Percentiles rank a stretch among this genome's conserved stretches.
phyloP scores from a whole-genome alignment of 805 yeast genomes.

The Starmerella geochares region DNA sequence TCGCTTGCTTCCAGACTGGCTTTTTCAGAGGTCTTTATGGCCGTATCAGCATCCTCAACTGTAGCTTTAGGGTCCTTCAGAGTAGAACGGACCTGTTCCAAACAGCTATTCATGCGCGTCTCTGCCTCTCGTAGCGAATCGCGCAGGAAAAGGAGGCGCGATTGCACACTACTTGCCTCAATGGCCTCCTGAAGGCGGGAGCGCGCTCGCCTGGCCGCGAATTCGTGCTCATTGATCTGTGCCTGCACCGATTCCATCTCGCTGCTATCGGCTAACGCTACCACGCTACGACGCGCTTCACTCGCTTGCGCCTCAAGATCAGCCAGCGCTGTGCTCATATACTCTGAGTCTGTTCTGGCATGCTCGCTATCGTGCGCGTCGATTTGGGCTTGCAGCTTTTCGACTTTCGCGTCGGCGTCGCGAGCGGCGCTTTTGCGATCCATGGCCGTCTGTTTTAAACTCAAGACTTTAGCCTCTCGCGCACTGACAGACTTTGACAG shows the following conservation, averaged over 20 bases:
- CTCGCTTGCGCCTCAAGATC: neutral
- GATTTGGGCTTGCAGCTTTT: neutral
- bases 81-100: neutral
- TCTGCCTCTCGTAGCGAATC: slow-evolving; percentile 11
- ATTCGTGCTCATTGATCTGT: slow-evolving; percentile 3
- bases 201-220: slow-evolving; percentile 4
- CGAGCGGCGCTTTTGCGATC: slow-evolving; percentile 11
- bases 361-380: neutral
- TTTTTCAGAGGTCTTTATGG: neutral
- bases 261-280: neutral
- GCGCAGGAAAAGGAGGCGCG: slow-evolving; percentile 14
- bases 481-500: slow-evolving; percentile 24
- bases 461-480: slow-evolving; percentile 24
- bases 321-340: neutral
- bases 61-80: neutral
- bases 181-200: slow-evolving; percentile 16
- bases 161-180: slow-evolving; percentile 12
- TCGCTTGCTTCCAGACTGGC: neutral
- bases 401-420: slow-evolving; percentile 1
- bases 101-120: neutral
- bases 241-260: neutral
- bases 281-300: neutral
- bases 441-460: slow-evolving; percentile 22
- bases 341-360: neutral
- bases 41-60: neutral